Percentiles rank a stretch among this genome's conserved stretches.
Evolutionary conservation across 495 filamentous ascomycete species (phyloP).

Genomic region (Xylaria acuta): DNA sequence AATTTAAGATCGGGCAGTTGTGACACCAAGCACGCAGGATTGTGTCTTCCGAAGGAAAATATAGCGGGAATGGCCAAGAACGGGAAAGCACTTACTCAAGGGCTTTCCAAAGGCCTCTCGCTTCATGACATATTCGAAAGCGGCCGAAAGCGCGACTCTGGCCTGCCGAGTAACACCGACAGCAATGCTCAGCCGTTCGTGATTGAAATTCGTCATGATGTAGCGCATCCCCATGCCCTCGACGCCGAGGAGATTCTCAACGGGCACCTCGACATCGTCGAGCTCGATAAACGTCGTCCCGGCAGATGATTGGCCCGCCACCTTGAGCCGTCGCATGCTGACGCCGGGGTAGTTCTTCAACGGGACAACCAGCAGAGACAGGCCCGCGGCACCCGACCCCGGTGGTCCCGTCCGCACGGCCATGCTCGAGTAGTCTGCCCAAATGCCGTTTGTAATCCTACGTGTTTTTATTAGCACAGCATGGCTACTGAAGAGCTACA

Average conservation of each 20-base stretch:
- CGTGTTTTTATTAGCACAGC: constrained; percentile 6
- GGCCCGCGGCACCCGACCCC: constrained; percentile 62
- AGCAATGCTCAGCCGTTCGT: constrained; percentile 72
- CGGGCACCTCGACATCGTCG: constrained; percentile 73
- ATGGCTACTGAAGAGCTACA: neutral
- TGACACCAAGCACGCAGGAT: neutral
- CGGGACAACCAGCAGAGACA: constrained; percentile 72
- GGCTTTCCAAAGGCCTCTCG: constrained; percentile 78
- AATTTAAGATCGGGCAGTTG: neutral
- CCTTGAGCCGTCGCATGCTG: constrained; percentile 67
- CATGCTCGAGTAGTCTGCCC: constrained; percentile 74
- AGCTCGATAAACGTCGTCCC: constrained; percentile 81
- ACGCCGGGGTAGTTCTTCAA: constrained; percentile 68
- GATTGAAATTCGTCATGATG: constrained; percentile 87
- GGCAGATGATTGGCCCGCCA: constrained; percentile 63
- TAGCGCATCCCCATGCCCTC: constrained; percentile 77
- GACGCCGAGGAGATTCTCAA: constrained; percentile 70
- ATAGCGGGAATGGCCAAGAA: neutral
- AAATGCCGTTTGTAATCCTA: constrained; percentile 79
- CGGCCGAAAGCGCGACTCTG: constrained; percentile 67
- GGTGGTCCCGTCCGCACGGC: constrained; percentile 76
- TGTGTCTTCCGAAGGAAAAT: neutral
- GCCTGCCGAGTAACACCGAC: constrained; percentile 67
- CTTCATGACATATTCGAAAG: constrained; percentile 72
- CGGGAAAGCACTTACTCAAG: constrained; percentile 39